A percentile compares a stretch with the other conserved stretches of the same genome.
Evolutionary conservation across 2,329 filamentous ascomycete species (phyloP).

Genomic region (Aureobasidium sp.): DNA sequence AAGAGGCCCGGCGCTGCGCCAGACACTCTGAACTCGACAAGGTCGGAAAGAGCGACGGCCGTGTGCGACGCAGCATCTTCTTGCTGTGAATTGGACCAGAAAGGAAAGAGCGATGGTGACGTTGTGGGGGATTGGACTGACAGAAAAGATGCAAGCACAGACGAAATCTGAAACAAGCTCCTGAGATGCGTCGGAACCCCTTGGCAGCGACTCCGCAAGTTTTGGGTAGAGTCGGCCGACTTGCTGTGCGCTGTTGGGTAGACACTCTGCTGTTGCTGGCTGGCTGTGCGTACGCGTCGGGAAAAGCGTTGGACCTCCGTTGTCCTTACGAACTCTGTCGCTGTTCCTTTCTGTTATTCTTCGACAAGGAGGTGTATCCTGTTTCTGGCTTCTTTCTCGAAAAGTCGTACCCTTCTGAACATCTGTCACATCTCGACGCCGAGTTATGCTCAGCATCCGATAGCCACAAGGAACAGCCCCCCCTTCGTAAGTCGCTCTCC

Average conservation of each 20-base stretch:
- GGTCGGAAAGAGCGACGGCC: background rate
- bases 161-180: constrained; percentile 3
- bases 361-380: background rate
- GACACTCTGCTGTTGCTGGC: background rate
- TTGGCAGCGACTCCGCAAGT: background rate
- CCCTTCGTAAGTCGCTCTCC: background rate
- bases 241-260: background rate
- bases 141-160: background rate
- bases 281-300: constrained; percentile 1
- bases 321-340: background rate
- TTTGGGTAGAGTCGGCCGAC: background rate
- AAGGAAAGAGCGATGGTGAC: constrained; percentile 8
- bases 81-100: no score
- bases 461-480: background rate
- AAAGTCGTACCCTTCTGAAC: background rate
- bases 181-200: background rate
- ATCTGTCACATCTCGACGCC: background rate
- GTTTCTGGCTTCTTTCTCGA: background rate
- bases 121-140: background rate
- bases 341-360: background rate
- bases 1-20: background rate
- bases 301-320: constrained; percentile 11
- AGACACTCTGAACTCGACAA: background rate
- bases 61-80: no score
- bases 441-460: constrained; percentile 5